Conservation (phyloP, 2,329 filamentous ascomycete species). For the Ramularia endophylla region DNA sequence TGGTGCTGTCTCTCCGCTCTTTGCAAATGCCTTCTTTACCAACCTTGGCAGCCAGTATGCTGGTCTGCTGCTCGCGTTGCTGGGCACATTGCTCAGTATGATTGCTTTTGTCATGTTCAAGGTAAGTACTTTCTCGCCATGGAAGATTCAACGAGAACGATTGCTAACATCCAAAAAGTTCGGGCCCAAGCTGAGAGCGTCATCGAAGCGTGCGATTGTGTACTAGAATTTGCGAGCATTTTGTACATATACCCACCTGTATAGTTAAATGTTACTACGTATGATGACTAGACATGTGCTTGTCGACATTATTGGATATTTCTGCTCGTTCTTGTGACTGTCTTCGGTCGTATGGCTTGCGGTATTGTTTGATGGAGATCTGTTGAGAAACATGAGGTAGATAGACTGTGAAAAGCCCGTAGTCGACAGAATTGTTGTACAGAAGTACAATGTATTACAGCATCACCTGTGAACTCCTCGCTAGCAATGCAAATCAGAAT, state of each 20-base stretch:
- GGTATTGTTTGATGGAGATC: too few relatives aligned
- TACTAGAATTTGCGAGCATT: conserved; percentile 9
- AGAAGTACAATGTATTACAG: too few relatives aligned
- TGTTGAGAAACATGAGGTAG: too few relatives aligned
- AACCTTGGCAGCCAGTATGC: conserved; percentile 50
- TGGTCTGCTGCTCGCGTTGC: conserved; percentile 43
- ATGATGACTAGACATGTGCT: too few relatives aligned
- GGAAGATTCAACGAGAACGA: too few relatives aligned
- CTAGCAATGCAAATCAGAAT: conserved; percentile 50
- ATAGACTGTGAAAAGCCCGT: too few relatives aligned
- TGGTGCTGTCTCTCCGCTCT: conserved; percentile 48
- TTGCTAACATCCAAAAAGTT: conserved; percentile 1
- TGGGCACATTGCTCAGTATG: conserved; percentile 39
- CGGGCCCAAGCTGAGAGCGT: conserved; percentile 15
- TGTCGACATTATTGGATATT: too few relatives aligned
- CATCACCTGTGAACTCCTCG: too few relatives aligned
- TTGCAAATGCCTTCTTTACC: conserved; percentile 49
- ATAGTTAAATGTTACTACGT: too few relatives aligned
- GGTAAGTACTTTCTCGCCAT: background rate
- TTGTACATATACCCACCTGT: background rate
- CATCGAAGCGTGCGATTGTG: conserved; percentile 13
- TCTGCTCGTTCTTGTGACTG: too few relatives aligned
- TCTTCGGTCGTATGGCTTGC: too few relatives aligned
- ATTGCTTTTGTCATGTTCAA: conserved; percentile 36
- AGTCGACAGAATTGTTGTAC: too few relatives aligned